A percentile compares a stretch with the other conserved stretches of the same genome.
Evolutionary conservation across 2,329 filamentous ascomycete genomes (phyloP).

Genomic region (Trichoderma aggressivum): DNA sequence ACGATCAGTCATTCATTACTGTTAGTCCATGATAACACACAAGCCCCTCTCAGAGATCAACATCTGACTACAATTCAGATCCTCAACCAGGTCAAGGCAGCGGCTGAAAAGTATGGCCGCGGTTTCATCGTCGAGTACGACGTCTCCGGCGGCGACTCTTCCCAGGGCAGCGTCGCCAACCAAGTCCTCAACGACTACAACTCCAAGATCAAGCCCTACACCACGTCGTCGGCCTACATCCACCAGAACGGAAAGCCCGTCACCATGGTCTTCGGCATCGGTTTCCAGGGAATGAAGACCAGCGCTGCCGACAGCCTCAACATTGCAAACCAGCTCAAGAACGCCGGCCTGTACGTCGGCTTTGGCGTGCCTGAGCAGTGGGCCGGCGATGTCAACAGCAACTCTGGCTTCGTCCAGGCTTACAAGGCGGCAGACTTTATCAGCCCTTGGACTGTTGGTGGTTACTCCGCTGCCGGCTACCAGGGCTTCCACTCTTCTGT

Average conservation of each 20-base stretch:
- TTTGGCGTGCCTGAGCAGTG: constrained; percentile 12
- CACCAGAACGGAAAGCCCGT: constrained; percentile 14
- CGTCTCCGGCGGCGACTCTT: constrained; percentile 10
- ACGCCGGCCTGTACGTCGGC: constrained; percentile 5
- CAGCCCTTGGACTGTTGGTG: constrained; percentile 17
- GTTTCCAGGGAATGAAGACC: constrained; percentile 1
- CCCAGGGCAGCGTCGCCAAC: constrained; percentile 5
- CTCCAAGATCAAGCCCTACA: constrained; percentile 12
- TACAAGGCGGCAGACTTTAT: constrained; percentile 13
- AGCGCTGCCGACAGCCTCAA: background rate
- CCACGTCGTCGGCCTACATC: constrained; percentile 11
- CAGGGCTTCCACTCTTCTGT: background rate
- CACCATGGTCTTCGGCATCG: constrained; percentile 10
- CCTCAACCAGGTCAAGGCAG: constrained; percentile 7
- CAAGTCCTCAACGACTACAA: constrained; percentile 10
- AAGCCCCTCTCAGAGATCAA: background rate
- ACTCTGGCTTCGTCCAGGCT: constrained; percentile 1
- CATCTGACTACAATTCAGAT: background rate
- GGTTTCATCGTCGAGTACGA: constrained; percentile 17
- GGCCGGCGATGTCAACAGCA: constrained; percentile 1
- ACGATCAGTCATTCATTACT: constrained; percentile 6
- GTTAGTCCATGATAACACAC: background rate
- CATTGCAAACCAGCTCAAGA: constrained; percentile 8
- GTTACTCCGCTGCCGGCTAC: constrained; percentile 1
- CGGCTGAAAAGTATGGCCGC: constrained; percentile 14